Conservation (phyloP, 2,329 filamentous ascomycete species). For the Orbilia oligospora region DNA sequence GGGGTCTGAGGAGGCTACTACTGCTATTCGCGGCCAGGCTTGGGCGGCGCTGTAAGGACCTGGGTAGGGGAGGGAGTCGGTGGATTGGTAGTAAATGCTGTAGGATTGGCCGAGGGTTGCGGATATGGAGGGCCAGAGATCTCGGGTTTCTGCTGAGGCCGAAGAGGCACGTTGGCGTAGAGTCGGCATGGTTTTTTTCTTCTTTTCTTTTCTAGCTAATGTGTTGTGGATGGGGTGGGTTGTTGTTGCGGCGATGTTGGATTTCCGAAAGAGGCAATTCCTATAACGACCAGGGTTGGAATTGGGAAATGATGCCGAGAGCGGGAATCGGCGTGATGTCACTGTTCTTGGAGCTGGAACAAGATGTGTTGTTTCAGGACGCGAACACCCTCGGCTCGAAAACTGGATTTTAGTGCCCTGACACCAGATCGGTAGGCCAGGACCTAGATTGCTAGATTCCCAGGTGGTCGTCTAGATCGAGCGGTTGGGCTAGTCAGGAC, state of each 20-base stretch:
- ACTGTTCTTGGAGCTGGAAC: not conserved
- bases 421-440: constrained; percentile 2
- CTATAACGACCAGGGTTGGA: not conserved
- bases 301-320: constrained; percentile 11
- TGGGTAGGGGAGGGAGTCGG: constrained; percentile 59
- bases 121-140: constrained; percentile 61
- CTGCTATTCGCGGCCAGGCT: constrained; percentile 62
- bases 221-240: not conserved
- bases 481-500: not conserved
- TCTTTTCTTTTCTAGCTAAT: not conserved
- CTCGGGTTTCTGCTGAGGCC: constrained; percentile 61
- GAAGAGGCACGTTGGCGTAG: constrained; percentile 61
- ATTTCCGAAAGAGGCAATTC: constrained; percentile 1
- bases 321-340: constrained; percentile 12
- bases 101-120: constrained; percentile 54
- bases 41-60: constrained; percentile 41
- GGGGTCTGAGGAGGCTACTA: constrained; percentile 73
- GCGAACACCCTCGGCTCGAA: not conserved
- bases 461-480: constrained; percentile 5
- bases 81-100: constrained; percentile 55
- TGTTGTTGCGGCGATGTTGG: constrained; percentile 2
- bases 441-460: not conserved
- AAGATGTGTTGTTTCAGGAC: constrained; percentile 12
- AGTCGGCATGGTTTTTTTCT: constrained; percentile 61
- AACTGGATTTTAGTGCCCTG: not conserved